Evolutionary conservation across 106 monocot genomes (phyloP).

Genomic region (Dendrobium officinale): DNA sequence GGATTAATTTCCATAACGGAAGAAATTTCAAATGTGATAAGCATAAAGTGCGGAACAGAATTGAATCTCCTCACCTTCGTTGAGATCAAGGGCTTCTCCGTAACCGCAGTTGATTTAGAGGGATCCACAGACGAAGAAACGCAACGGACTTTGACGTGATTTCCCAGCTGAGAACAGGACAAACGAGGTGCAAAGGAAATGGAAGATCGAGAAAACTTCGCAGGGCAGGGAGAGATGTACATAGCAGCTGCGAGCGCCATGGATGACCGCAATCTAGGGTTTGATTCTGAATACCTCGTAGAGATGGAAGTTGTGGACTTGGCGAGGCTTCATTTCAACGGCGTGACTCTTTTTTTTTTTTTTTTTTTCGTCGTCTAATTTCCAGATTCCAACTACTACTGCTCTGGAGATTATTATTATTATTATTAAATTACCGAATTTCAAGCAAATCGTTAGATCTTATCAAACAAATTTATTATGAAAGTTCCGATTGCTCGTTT

Average conservation of each 20-base stretch:
- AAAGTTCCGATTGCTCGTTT: too few species aligned
- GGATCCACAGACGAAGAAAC: constrained; percentile 32
- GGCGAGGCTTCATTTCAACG: background rate
- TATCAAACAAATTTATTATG: too few species aligned
- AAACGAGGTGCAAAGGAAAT: background rate
- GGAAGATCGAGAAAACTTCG: constrained; percentile 9
- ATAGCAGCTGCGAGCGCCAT: constrained; percentile 26
- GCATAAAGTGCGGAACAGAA: background rate
- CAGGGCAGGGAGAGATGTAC: constrained; percentile 5
- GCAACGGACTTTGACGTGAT: constrained; percentile 19
- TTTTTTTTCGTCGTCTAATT: background rate
- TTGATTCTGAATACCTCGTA: background rate
- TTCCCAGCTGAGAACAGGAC: background rate
- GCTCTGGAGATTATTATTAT: too few species aligned
- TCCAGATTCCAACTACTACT: background rate
- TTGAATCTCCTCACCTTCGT: constrained; percentile 23
- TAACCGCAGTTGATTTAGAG: constrained; percentile 11
- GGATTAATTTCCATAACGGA: background rate
- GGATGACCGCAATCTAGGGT: background rate
- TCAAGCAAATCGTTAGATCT: too few species aligned
- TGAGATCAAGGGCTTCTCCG: constrained; percentile 17
- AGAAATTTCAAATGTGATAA: background rate
- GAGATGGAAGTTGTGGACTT: background rate
- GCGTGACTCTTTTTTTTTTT: background rate
- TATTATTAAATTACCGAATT: too few species aligned